These are phyloP conservation scores for Candida chauliodis DNA, from an alignment of 805 yeast species.

Conservation along the genomic window DNA sequence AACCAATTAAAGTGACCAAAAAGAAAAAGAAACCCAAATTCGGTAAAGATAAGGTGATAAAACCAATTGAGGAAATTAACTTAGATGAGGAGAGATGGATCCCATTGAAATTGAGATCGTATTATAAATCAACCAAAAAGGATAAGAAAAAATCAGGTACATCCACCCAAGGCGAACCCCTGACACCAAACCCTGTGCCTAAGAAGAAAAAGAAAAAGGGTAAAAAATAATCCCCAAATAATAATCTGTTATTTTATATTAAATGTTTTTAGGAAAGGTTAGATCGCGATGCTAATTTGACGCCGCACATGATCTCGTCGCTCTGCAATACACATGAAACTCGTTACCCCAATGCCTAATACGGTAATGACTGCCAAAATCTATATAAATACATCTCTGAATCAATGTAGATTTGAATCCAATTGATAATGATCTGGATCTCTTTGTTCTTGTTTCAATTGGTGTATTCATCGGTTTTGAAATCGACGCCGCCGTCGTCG, in stretches of 20 bases:
- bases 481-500: slow-evolving; percentile 12
- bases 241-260: no score
- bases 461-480: not conserved
- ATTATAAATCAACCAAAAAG: slow-evolving; percentile 75
- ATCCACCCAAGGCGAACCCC: slow-evolving; percentile 23
- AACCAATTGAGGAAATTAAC: slow-evolving; percentile 20
- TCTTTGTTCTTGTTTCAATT: no score
- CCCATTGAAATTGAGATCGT: slow-evolving; percentile 80
- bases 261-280: no score
- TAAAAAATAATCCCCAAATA: slow-evolving; percentile 17
- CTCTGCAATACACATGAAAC: no score
- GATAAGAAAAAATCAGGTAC: slow-evolving; percentile 31
- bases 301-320: no score
- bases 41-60: slow-evolving; percentile 23
- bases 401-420: no score
- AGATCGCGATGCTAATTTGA: no score
- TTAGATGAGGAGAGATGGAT: slow-evolving; percentile 80
- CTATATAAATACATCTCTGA: no score
- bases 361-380: no score
- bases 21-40: slow-evolving; percentile 27
- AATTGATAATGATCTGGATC: no score
- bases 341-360: no score
- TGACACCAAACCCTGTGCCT: slow-evolving; percentile 8
- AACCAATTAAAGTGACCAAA: slow-evolving; percentile 18
- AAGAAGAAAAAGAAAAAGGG: slow-evolving; percentile 17